These are phyloP conservation scores for Alopecurus myosuroides DNA, from an alignment of 176 grass and related monocot species.

Conservation along the genomic window DNA sequence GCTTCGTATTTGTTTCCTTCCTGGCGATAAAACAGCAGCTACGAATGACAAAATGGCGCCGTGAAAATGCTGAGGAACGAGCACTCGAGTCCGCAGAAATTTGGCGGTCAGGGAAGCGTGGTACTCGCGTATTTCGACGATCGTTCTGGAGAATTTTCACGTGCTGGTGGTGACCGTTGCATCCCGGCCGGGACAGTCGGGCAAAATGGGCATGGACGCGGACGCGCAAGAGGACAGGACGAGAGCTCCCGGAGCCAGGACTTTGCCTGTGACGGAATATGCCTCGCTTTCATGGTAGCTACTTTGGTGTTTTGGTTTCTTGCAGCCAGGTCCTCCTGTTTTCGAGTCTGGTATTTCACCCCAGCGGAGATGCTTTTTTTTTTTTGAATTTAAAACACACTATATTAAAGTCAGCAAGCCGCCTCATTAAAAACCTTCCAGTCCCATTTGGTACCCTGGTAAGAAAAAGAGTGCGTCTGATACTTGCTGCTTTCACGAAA, in stretches of 20 bases:
- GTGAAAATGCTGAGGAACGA: background rate
- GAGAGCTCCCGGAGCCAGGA: background rate
- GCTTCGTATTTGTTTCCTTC: too few relatives aligned
- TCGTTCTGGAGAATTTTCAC: background rate
- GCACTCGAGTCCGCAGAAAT: background rate
- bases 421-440: too few relatives aligned
- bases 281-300: background rate
- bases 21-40: background rate
- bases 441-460: too few relatives aligned
- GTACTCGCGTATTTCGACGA: background rate
- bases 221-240: slow-evolving; percentile 9
- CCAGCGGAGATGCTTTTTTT: too few relatives aligned
- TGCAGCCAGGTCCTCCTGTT: background rate
- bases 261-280: slow-evolving; percentile 21
- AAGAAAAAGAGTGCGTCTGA: too few relatives aligned
- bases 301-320: background rate
- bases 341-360: background rate
- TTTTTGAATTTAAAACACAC: too few relatives aligned
- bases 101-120: slow-evolving; percentile 19
- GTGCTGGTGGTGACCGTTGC: background rate
- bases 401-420: too few relatives aligned
- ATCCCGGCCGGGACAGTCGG: background rate
- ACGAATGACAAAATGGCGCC: background rate
- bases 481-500: too few relatives aligned
- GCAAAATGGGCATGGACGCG: background rate